Conservation (phyloP, 441 rosid species). For the Brassica balearica region DNA sequence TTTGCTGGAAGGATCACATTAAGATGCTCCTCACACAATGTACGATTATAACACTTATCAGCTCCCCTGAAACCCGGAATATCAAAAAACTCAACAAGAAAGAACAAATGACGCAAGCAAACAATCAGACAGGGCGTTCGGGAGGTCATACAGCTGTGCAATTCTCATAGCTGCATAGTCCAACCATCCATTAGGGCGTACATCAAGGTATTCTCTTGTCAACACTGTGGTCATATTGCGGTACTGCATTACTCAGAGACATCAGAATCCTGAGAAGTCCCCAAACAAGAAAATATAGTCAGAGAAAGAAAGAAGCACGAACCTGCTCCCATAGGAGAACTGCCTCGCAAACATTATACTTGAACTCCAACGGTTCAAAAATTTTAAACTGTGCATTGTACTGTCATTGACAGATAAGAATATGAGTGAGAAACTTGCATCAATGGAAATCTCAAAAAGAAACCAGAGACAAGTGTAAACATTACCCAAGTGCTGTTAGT, state of each 20-base stretch:
- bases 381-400: conserved; percentile 86
- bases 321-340: conserved; percentile 98
- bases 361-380: conserved; percentile 89
- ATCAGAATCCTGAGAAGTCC: conserved; percentile 43
- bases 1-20: conserved; percentile 82
- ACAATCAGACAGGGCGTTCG: conserved; percentile 6
- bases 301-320: conserved; percentile 30
- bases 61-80: conserved; percentile 68
- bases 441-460: conserved; percentile 1
- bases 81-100: conserved; percentile 12
- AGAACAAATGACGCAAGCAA: conserved; percentile 22
- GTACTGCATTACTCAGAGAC: conserved; percentile 64
- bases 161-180: conserved; percentile 97
- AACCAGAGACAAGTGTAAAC: conserved; percentile 35
- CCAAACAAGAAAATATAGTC: conserved; percentile 9
- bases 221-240: conserved; percentile 98
- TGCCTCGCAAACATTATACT: conserved; percentile 86
- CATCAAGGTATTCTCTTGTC: conserved; percentile 94
- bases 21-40: conserved; percentile 93
- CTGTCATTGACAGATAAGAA: conserved; percentile 51
- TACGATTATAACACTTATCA: conserved; percentile 80
- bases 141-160: conserved; percentile 77
- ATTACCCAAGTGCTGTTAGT: conserved; percentile 97
- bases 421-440: neutral
- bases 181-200: conserved; percentile 96